Evolutionary conservation across 768 basidiomycete species (phyloP).

Genomic region (Rhizopogon vinicolor): DNA sequence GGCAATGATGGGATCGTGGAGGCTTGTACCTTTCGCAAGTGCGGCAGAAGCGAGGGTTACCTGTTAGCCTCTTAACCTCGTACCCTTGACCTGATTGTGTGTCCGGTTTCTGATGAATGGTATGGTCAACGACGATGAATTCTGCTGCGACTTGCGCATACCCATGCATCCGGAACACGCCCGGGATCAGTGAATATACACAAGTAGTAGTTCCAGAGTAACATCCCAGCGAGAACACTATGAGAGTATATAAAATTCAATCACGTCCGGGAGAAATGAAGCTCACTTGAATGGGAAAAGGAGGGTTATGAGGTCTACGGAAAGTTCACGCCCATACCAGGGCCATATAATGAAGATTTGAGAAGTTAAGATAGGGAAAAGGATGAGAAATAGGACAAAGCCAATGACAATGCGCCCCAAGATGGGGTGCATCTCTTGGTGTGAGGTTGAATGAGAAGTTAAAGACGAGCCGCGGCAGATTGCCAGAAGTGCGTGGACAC

Average conservation of each 20-base stretch:
- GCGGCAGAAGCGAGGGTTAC: constrained; percentile 80
- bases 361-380: constrained; percentile 84
- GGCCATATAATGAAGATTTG: constrained; percentile 92
- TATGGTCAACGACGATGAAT: constrained; percentile 3
- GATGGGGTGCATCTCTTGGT: constrained; percentile 35
- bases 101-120: constrained; percentile 62
- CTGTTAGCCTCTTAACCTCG: constrained; percentile 89
- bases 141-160: constrained; percentile 27
- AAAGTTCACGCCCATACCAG: constrained; percentile 79
- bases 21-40: constrained; percentile 85
- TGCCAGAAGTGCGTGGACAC: too few relatives aligned
- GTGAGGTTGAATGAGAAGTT: constrained; percentile 1
- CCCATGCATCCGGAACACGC: constrained; percentile 74
- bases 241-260: constrained; percentile 7
- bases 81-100: constrained; percentile 59
- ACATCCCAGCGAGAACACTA: constrained; percentile 69
- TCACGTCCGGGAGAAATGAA: neutral
- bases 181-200: constrained; percentile 86
- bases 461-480: too few relatives aligned
- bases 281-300: constrained; percentile 89
- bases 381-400: constrained; percentile 67
- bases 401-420: constrained; percentile 62
- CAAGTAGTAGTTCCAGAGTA: constrained; percentile 87
- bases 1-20: constrained; percentile 90
- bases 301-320: constrained; percentile 70